Conservation (phyloP, 768 basidiomycete genomes). For the Phylloporus sp. region DNA sequence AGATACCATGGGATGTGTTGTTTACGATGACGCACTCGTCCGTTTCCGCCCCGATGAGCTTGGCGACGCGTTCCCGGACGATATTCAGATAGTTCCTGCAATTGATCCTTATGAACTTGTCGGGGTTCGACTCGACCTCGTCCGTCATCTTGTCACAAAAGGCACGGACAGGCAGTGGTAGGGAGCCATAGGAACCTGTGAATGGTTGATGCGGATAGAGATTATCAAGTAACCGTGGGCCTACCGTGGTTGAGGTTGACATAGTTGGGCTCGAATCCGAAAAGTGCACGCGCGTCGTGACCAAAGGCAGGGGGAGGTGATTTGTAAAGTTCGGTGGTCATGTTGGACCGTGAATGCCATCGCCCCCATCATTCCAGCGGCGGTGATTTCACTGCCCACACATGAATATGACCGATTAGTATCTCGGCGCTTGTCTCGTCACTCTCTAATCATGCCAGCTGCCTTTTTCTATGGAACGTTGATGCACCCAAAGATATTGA, state of each 20-base stretch:
- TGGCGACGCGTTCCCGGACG: conserved; percentile 44
- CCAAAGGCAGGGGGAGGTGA: conserved; percentile 46
- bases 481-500: conserved; percentile 80
- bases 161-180: conserved; percentile 47
- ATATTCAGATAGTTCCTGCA: conserved; percentile 33
- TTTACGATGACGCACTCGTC: conserved; percentile 53
- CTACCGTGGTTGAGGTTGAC: conserved; percentile 63
- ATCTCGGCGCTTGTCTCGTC: neutral
- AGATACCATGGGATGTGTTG: conserved; percentile 30
- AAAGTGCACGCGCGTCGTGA: conserved; percentile 48
- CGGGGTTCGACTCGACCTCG: conserved; percentile 50
- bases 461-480: conserved; percentile 91
- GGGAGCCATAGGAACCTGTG: conserved; percentile 57
- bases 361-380: too few species aligned
- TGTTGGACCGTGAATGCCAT: too few species aligned
- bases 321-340: conserved; percentile 21
- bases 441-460: conserved; percentile 27
- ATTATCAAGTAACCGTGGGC: neutral
- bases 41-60: conserved; percentile 44
- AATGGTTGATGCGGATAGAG: neutral
- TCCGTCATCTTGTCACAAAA: conserved; percentile 39
- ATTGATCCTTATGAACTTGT: conserved; percentile 45
- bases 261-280: conserved; percentile 52
- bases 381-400: too few species aligned
- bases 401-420: too few species aligned